Percentiles rank a stretch among this genome's conserved stretches.
Conservation (phyloP, 305 asterid genomes). For the Fraxinus velutina region DNA sequence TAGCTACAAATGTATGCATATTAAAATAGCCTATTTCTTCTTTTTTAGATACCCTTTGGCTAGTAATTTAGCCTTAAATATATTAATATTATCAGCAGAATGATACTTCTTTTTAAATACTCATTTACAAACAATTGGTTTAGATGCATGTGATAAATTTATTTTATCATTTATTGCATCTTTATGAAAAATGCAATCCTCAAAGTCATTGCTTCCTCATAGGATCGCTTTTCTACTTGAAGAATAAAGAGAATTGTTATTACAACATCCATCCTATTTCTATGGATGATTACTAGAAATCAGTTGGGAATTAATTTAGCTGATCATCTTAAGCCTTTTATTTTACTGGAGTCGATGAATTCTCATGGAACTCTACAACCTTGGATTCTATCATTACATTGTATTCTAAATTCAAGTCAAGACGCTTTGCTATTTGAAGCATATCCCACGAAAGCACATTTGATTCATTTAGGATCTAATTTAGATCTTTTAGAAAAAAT, state of each 20-base stretch:
- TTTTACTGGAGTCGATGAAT: not conserved
- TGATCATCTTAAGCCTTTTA: not conserved
- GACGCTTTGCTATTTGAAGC: not conserved
- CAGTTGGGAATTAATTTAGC: not conserved
- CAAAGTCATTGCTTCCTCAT: not conserved
- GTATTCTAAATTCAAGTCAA: not conserved
- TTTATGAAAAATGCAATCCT: not conserved
- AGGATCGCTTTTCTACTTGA: not conserved
- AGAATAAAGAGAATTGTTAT: not conserved
- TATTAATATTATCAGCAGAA: not conserved
- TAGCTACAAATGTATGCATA: not conserved
- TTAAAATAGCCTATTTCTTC: not conserved
- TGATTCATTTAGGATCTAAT: not conserved
- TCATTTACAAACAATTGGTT: not conserved
- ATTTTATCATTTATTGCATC: conserved; percentile 1
- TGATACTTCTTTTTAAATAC: not conserved
- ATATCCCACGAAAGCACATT: not conserved
- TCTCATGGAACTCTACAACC: not conserved
- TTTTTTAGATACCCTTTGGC: not conserved
- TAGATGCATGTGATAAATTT: not conserved
- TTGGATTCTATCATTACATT: not conserved
- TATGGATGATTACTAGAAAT: no score
- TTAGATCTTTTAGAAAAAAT: not conserved
- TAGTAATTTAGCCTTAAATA: not conserved
- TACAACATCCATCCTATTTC: not conserved